Conservation (phyloP, 2,329 filamentous ascomycete genomes). For the Phialophora tarda region DNA sequence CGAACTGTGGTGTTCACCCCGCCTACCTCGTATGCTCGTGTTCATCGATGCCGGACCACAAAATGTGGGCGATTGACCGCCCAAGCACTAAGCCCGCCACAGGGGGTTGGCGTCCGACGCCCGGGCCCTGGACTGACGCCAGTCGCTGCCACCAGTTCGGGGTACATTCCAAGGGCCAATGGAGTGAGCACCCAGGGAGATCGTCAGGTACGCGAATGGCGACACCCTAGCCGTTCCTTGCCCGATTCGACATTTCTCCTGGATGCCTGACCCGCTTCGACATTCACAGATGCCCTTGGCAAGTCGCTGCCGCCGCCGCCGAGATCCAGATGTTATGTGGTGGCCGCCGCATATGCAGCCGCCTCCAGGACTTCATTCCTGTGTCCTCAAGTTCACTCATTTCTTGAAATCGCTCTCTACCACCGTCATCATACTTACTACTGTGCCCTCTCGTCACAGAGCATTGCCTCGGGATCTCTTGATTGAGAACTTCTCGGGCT, state of each 20-base stretch:
- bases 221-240: conserved; percentile 9
- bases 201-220: conserved; percentile 35
- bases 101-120: conserved; percentile 4
- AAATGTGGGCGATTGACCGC: neutral
- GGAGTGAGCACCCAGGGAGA: conserved; percentile 23
- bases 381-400: conserved; percentile 1
- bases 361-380: conserved; percentile 7
- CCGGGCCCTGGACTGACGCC: conserved; percentile 9
- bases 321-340: conserved; percentile 12
- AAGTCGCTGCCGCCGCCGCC: conserved; percentile 20
- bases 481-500: conserved; percentile 34
- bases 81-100: conserved; percentile 7
- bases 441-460: conserved; percentile 8
- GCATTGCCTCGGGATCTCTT: conserved; percentile 36
- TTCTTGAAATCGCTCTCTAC: conserved; percentile 1
- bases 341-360: conserved; percentile 2
- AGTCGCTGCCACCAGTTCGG: conserved; percentile 20
- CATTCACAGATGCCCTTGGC: conserved; percentile 25
- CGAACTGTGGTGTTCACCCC: neutral
- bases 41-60: neutral
- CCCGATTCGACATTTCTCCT: conserved; percentile 13
- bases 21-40: neutral
- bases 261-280: conserved; percentile 5
- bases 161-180: conserved; percentile 32
- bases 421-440: neutral